phyloP scores from a whole-genome alignment of 345 rosid genomes.

The Pistacia integerrima region DNA sequence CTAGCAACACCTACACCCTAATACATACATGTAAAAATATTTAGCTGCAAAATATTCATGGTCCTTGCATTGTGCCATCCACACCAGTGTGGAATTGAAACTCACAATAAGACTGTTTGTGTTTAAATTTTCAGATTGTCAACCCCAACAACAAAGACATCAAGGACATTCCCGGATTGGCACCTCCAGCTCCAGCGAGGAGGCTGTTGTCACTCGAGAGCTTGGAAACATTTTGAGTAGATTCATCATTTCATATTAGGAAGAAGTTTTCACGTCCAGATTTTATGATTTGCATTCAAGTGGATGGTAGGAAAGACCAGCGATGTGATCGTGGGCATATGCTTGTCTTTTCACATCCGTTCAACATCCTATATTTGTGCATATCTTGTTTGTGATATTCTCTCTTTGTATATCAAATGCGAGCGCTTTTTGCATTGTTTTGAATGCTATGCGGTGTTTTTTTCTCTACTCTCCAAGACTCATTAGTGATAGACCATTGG shows the following conservation, averaged over 20 bases:
- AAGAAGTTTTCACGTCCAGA: constrained; percentile 7
- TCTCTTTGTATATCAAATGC: constrained; percentile 41
- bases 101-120: constrained; percentile 3
- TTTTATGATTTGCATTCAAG: constrained; percentile 3
- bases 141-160: constrained; percentile 86
- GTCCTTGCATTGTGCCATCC: neutral
- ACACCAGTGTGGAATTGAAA: no score
- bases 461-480: constrained; percentile 8
- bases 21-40: no score
- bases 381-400: constrained; percentile 32
- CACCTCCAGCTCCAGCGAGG: constrained; percentile 95
- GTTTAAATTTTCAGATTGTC: constrained; percentile 63
- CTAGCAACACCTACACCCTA: neutral
- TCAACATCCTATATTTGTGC: constrained; percentile 32
- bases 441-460: constrained; percentile 11
- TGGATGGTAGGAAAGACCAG: constrained; percentile 16
- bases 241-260: constrained; percentile 11
- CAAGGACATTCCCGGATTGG: constrained; percentile 97
- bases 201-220: constrained; percentile 64
- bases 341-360: neutral
- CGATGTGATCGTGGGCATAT: constrained; percentile 15
- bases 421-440: constrained; percentile 26
- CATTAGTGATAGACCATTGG: neutral
- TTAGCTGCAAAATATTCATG: neutral
- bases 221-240: constrained; percentile 33